Percentiles rank a stretch among this genome's conserved stretches.
Conservation (phyloP, 208 protist species). For the Trypanosoma vivax region DNA sequence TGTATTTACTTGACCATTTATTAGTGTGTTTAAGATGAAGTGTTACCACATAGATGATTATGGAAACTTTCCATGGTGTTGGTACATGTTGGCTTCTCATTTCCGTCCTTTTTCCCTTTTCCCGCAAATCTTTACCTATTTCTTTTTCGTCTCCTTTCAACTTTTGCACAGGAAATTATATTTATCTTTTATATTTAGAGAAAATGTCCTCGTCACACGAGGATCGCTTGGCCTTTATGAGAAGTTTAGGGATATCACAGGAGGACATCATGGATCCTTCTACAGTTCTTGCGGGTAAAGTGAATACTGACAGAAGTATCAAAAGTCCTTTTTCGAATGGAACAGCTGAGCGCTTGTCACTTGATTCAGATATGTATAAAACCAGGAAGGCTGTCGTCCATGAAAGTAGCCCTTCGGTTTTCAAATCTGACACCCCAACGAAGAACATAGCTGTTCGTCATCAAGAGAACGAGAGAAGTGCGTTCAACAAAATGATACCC, state of each 20-base stretch:
- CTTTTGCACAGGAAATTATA: too few species aligned
- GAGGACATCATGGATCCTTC: conserved; percentile 63
- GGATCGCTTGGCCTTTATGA: conserved; percentile 69
- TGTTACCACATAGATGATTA: too few species aligned
- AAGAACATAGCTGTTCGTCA: neutral
- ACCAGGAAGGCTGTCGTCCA: conserved; percentile 6
- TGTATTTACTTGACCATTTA: too few species aligned
- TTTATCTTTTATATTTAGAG: too few species aligned
- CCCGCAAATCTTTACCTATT: too few species aligned
- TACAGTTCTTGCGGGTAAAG: neutral
- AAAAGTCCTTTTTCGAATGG: neutral
- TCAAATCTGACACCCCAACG: neutral
- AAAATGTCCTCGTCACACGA: conserved; percentile 17
- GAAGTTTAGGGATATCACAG: conserved; percentile 57
- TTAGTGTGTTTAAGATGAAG: too few species aligned
- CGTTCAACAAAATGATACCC: conserved; percentile 5
- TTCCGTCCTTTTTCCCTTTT: too few species aligned
- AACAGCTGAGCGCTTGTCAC: neutral
- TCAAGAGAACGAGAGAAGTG: neutral
- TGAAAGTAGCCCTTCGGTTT: neutral
- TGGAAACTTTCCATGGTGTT: too few species aligned
- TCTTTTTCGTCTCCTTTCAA: too few species aligned
- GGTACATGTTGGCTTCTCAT: too few species aligned
- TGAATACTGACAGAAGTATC: neutral
- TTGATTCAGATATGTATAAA: conserved; percentile 2